phyloP scores from a whole-genome alignment of 1,284 basidiomycete species.

The Trichosporon sp. region DNA sequence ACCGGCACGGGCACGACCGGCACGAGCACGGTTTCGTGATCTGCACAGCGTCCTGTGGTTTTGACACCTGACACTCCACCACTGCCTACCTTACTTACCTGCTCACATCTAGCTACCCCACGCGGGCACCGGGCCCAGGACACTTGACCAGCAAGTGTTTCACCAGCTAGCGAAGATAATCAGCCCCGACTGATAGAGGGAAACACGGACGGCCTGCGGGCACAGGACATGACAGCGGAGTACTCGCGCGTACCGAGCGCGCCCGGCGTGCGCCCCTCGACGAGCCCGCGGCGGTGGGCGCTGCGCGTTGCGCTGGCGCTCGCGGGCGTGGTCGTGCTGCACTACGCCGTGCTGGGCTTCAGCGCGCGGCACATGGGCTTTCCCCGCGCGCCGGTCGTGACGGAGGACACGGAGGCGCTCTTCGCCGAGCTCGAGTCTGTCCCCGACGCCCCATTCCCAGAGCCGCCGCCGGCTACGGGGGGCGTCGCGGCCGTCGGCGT shows the following conservation, averaged over 20 bases:
- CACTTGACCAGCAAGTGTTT: no score
- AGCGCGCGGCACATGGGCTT: not conserved
- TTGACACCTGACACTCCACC: not conserved
- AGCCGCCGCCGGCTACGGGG: no score
- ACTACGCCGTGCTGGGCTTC: conserved; percentile 2
- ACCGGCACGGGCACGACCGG: no score
- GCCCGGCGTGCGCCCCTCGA: no score
- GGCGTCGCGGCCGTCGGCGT: not conserved
- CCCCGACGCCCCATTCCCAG: no score
- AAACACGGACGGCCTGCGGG: no score
- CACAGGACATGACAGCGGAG: not conserved
- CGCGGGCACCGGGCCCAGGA: no score
- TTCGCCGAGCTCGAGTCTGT: not conserved
- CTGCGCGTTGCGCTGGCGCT: not conserved
- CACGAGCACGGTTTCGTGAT: not conserved
- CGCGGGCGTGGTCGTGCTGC: not conserved
- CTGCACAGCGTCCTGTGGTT: not conserved
- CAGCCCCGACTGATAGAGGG: no score
- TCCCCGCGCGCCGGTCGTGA: not conserved
- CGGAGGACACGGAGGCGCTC: not conserved
- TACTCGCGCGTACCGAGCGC: not conserved
- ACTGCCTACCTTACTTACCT: no score
- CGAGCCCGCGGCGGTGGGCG: not conserved
- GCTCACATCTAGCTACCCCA: not conserved
- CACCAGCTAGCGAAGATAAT: not conserved